A percentile compares a stretch with the other conserved stretches of the same genome.
Conservation (phyloP, 2,329 filamentous ascomycete genomes). For the Microcera coccophila region DNA sequence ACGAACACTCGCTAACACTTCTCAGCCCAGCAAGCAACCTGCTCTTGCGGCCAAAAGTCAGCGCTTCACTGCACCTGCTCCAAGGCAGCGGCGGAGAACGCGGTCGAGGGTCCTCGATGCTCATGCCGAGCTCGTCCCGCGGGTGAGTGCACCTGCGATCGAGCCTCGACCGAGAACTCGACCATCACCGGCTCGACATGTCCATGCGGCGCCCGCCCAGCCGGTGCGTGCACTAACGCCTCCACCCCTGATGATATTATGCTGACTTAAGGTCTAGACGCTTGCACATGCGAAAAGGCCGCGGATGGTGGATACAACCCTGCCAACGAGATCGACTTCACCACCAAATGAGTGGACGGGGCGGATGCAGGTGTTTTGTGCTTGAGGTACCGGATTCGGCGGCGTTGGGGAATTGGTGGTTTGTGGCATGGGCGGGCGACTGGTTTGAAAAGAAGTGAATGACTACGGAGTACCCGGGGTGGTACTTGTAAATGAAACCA, state of each 20-base stretch:
- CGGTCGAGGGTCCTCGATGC: conserved; percentile 67
- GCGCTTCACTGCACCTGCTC: conserved; percentile 84
- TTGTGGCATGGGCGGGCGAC: background rate
- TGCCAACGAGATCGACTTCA: conserved; percentile 79
- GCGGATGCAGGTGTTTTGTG: background rate
- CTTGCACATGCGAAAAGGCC: conserved; percentile 80
- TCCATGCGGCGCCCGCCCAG: conserved; percentile 70
- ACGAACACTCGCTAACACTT: background rate
- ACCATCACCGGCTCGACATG: conserved; percentile 59
- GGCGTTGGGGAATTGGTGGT: conserved; percentile 18
- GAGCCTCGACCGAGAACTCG: conserved; percentile 67
- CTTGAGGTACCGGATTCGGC: conserved; percentile 5
- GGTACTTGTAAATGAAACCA: background rate
- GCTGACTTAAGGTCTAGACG: conserved; percentile 42
- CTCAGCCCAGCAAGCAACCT: conserved; percentile 62
- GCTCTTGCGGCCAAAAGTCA: conserved; percentile 85
- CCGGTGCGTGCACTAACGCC: conserved; percentile 48
- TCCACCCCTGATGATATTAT: conserved; percentile 1
- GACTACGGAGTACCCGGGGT: no score
- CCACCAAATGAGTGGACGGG: conserved; percentile 47
- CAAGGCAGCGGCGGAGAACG: conserved; percentile 73
- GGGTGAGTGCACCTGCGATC: conserved; percentile 77
- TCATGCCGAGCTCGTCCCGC: conserved; percentile 78
- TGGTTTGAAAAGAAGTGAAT: no score
- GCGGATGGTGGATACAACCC: conserved; percentile 58